Evolutionary conservation across 306 rosid genomes (phyloP).

Genomic region (Glycine soja): DNA sequence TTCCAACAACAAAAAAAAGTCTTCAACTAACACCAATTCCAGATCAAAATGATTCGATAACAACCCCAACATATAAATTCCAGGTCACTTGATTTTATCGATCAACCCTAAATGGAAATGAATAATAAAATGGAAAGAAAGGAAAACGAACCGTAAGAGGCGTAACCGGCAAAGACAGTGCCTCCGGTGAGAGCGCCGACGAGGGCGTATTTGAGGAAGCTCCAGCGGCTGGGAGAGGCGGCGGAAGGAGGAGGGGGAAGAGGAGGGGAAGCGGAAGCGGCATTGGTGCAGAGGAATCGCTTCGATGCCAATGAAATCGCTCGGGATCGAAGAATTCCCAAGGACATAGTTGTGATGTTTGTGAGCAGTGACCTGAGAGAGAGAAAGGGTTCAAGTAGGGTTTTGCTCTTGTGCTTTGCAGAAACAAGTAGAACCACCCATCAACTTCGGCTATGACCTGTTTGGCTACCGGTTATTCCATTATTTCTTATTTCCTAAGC

Average conservation of each 20-base stretch:
- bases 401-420: background rate
- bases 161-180: slow-evolving; percentile 41
- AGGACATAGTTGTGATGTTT: slow-evolving; percentile 34
- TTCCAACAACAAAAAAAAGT: slow-evolving; percentile 1
- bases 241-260: slow-evolving; percentile 40
- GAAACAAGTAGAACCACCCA: background rate
- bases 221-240: slow-evolving; percentile 44
- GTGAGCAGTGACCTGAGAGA: background rate
- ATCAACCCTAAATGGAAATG: background rate
- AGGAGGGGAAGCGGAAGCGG: slow-evolving; percentile 3
- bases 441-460: background rate
- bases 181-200: slow-evolving; percentile 47
- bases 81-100: background rate
- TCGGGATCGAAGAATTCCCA: slow-evolving; percentile 50
- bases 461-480: background rate
- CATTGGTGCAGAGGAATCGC: slow-evolving; percentile 43
- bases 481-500: too few relatives aligned
- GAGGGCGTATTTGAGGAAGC: slow-evolving; percentile 47
- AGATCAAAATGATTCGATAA: background rate
- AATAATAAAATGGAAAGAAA: too few relatives aligned
- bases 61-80: background rate
- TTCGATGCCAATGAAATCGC: slow-evolving; percentile 32
- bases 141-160: slow-evolving; percentile 48
- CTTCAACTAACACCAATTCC: background rate
- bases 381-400: slow-evolving; percentile 41